Conservation (phyloP, 2,329 filamentous ascomycete species). For the Coniella vitis region DNA sequence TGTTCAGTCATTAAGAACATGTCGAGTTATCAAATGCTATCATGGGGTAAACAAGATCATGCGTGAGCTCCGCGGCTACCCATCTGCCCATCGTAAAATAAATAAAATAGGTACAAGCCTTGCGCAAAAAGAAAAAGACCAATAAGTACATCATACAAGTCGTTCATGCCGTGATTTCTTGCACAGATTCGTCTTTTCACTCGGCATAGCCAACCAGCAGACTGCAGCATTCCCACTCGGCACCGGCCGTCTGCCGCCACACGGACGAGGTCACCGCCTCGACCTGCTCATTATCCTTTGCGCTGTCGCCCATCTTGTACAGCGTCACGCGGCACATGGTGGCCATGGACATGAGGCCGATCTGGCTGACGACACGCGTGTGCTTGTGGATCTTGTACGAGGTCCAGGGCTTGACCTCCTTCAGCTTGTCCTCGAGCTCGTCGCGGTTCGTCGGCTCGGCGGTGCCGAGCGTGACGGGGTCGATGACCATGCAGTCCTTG, state of each 20-base stretch:
- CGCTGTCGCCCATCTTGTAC: constrained; percentile 20
- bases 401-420: constrained; percentile 22
- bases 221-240: constrained; percentile 27
- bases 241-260: constrained; percentile 31
- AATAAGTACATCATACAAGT: no score
- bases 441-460: constrained; percentile 22
- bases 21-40: no score
- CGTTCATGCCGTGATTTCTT: no score
- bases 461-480: constrained; percentile 26
- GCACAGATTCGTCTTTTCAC: background rate
- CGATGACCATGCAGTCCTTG: constrained; percentile 32
- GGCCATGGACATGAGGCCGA: constrained; percentile 31
- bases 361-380: constrained; percentile 28
- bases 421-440: constrained; percentile 25
- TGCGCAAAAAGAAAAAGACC: no score
- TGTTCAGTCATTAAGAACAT: no score
- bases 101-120: no score
- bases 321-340: constrained; percentile 28
- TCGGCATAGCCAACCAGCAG: constrained; percentile 16
- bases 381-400: constrained; percentile 28
- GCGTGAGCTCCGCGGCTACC: no score
- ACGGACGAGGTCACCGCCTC: constrained; percentile 24
- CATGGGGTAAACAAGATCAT: no score
- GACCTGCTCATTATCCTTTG: constrained; percentile 23
- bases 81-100: no score